Base-by-base conservation (phyloP, 1,284 basidiomycete genomes). In the Leccinum fuscescens region DNA sequence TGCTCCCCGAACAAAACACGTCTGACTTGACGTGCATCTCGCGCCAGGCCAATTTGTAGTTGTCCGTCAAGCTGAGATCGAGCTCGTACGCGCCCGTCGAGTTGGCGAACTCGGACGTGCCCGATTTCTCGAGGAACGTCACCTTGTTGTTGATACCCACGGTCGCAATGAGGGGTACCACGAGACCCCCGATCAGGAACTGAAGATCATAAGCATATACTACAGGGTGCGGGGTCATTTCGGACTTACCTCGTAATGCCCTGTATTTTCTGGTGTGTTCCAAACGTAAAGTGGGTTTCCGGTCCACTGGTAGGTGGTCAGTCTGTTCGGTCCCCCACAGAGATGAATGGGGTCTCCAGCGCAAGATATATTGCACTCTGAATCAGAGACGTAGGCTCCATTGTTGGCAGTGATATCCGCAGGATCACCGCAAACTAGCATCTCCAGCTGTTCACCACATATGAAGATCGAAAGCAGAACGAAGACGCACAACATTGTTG, bases 81-180 rank as follows among this genome's bases (percentile, higher is more conserved):
- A 92, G 77, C 64, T 92, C 90, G 64, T 90, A 91, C 2, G 87
- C 89, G n/a, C 89, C 90, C 31, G 89, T 90, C 7, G 84, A 81
- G 68, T 92, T 92, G 17, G 73, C 65, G 65, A 78, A 87, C 35
- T 80, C 83, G 63, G 71, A 78, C 0, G 81, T 81, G 3, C 80
- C 79, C 4, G 22, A 72, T 71, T 92, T 92, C 74, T 92, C 89
- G 9, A 92, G 77, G 76, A 92, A 89, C 1, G 83, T 82, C 56
- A 92, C 84, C 69, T 92, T 92, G 76, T 86, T 82, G 77, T 92
- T 92, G 72, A 88, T 77, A 4, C 89, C 89, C 33, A 92, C 77
- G 0, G 89, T 90, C 4, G 87, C 84, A 51, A 91, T 81, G 57
- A 91, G 76, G 3, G 89, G 89, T 4, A 89, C 83, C 56, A 89